Evolutionary conservation across 2,329 filamentous ascomycete species (phyloP), one percentile per base, ranked within the genome.

Genomic region (Penicillium sp.): DNA sequence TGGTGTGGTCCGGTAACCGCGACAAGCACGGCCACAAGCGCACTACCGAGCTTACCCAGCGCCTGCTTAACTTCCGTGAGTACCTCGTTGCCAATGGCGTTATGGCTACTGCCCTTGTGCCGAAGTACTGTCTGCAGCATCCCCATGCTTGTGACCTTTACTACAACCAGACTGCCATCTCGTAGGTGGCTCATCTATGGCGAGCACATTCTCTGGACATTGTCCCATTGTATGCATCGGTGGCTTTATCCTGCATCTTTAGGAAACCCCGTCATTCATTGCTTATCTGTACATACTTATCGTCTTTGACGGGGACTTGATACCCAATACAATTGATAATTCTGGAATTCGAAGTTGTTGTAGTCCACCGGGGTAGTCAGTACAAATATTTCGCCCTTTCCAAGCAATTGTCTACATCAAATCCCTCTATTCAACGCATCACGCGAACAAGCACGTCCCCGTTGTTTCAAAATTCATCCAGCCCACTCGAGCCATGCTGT

Each of bases 41-140:
- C 11, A 78, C 75, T 0, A 79, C 74, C 2, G 57, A 70, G 50
- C 61, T 80, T 52, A 80, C 78, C 8, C 76, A 79, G 64, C 69
- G 78, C 4, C 74, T 81, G 41, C 57, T 80, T 9, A 81, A 81
- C 60, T 81, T 81, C 66, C 70, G 78, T 31, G 78, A 81, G 65
- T 81, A 80, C 51, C 66, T 81, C 6, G 71, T 81, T 41, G 76
- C 77, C 1, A 77, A 74, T 52, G 77, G 77, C 2, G 67, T 81
- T 1, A 62, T 66, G 51, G 78, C 78, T 9, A 60, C 71, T 16
- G 71, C 74, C 2, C 52, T 81, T 44, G 72, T 78, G 61, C 76
- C 78, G 9, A 80, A 79, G 66, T 81, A 79, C 57, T 82, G 79
- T 57, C 53, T 77, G 40, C 71, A 78, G 65, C 72, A 81, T 56